These are phyloP conservation scores for Solioccasus polychromus DNA, from an alignment of 768 basidiomycete genomes.

Conservation along the genomic window DNA sequence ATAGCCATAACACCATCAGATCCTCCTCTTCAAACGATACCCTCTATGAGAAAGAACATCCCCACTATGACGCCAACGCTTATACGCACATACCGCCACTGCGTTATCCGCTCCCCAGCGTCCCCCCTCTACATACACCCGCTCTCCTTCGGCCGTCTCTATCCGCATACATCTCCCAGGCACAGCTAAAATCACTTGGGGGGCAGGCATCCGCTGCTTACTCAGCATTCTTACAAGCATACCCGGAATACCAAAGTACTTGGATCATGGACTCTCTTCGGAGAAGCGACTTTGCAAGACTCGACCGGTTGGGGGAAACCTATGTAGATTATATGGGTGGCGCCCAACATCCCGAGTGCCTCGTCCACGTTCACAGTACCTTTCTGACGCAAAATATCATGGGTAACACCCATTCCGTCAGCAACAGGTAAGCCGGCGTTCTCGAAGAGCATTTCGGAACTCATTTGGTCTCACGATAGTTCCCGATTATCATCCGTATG, in stretches of 20 bases:
- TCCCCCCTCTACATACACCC: background rate
- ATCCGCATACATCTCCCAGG: conserved; percentile 28
- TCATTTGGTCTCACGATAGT: conserved; percentile 35
- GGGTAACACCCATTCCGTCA: conserved; percentile 84
- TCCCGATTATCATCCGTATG: conserved; percentile 67
- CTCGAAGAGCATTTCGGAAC: background rate
- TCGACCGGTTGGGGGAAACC: conserved; percentile 63
- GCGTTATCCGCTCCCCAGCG: background rate
- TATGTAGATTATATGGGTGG: conserved; percentile 90
- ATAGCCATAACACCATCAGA: conserved; percentile 32
- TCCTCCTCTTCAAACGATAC: conserved; percentile 41
- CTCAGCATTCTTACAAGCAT: conserved; percentile 42
- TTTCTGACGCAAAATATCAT: conserved; percentile 66
- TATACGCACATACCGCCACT: background rate
- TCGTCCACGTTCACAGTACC: conserved; percentile 65
- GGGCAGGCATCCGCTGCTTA: conserved; percentile 44
- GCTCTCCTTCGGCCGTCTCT: conserved; percentile 8
- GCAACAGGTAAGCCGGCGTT: conserved; percentile 53
- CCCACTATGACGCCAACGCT: conserved; percentile 9
- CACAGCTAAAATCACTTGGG: conserved; percentile 19
- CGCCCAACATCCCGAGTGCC: conserved; percentile 73
- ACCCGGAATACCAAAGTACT: conserved; percentile 60
- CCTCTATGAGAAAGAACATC: conserved; percentile 31
- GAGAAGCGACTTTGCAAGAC: conserved; percentile 56
- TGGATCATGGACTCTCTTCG: conserved; percentile 71